Evolutionary conservation across 768 basidiomycete species (phyloP), one percentile per base, ranked within the genome.

Genomic region (Guyanaporus albipodus): DNA sequence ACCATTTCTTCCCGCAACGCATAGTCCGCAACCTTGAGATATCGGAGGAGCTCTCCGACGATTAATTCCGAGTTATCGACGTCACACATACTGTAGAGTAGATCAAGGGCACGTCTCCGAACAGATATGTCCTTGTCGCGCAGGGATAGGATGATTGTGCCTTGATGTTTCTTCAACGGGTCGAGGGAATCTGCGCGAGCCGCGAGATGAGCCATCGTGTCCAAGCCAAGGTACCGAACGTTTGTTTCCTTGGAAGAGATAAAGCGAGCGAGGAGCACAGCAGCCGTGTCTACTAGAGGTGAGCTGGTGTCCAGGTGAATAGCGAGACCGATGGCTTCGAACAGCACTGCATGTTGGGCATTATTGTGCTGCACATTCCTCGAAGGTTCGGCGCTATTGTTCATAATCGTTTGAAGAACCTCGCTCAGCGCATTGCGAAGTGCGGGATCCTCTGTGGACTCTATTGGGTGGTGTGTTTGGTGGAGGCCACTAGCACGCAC

Each of bases 1-100:
- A 98, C 96, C 94, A 98, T 93, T 68, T 99, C 94, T 70, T 99
- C 96, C 35, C 96, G 78, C 26, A 99, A 74, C 14, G 85, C 92
- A 57, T 97, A 98, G 67, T 99, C 96, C 7, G 96, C 96, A n/a
- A 96, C 82, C 63, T 82, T 83, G 48, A 99, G 80, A 67, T 97
- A 99, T 46, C 89, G 82, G 45, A 99, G 73, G 15, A 99, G 77
- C 67, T 99, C 95, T 29, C 88, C 94, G 27, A 99, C 96, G 58
- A 98, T 93, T 52, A 90, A 72, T 63, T 96, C 93, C 6, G 95
- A 91, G 67, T 97, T 99, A 60, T 90, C 87, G n/a, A 85, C 76
- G 64, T 99, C 96, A 67, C 96, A 98, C 96, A 99, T 99, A 70
- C 92, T 95, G 70, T 98, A 98, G 8, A 99, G 76, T 42, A 99